phyloP scores from a whole-genome alignment of 2,329 filamentous ascomycete species.

The Trichoderma afroharzianum region DNA sequence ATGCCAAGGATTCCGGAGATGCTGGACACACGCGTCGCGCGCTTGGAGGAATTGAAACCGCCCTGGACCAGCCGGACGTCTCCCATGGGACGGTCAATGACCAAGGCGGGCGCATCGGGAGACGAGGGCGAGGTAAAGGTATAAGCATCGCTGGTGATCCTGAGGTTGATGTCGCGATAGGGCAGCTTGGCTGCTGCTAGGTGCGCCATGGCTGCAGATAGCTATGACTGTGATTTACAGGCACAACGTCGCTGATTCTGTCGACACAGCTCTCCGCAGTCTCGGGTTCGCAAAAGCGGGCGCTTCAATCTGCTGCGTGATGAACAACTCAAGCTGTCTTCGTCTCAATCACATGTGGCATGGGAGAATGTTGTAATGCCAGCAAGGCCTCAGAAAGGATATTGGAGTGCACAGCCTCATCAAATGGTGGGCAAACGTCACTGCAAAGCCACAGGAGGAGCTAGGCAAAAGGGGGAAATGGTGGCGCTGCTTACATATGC shows the following conservation, averaged over 20 bases:
- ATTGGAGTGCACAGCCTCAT: slow-evolving; percentile 16
- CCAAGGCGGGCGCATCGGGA: slow-evolving; percentile 78
- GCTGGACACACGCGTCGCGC: slow-evolving; percentile 73
- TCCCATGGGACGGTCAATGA: slow-evolving; percentile 88
- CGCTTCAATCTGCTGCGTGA: background rate
- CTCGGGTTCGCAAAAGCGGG: background rate
- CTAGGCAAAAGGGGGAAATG: slow-evolving; percentile 9
- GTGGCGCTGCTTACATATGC: slow-evolving; percentile 2
- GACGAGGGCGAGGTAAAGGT: slow-evolving; percentile 95
- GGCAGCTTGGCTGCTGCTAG: slow-evolving; percentile 50
- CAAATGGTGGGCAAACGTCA: slow-evolving; percentile 8
- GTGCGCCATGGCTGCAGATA: slow-evolving; percentile 33
- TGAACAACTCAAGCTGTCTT: background rate
- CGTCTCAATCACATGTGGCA: slow-evolving; percentile 16
- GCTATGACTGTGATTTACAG: background rate
- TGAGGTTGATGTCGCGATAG: slow-evolving; percentile 95
- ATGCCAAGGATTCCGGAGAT: slow-evolving; percentile 93
- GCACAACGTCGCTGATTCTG: background rate
- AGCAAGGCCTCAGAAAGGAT: slow-evolving; percentile 14
- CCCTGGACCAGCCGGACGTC: slow-evolving; percentile 84
- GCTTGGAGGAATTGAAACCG: slow-evolving; percentile 68
- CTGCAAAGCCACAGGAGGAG: slow-evolving; percentile 7
- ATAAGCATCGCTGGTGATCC: slow-evolving; percentile 87
- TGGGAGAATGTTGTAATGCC: slow-evolving; percentile 14
- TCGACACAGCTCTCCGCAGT: background rate